Conservation (phyloP, 192 early-diverging fungal genomes). For the Obelidium mucronatum region DNA sequence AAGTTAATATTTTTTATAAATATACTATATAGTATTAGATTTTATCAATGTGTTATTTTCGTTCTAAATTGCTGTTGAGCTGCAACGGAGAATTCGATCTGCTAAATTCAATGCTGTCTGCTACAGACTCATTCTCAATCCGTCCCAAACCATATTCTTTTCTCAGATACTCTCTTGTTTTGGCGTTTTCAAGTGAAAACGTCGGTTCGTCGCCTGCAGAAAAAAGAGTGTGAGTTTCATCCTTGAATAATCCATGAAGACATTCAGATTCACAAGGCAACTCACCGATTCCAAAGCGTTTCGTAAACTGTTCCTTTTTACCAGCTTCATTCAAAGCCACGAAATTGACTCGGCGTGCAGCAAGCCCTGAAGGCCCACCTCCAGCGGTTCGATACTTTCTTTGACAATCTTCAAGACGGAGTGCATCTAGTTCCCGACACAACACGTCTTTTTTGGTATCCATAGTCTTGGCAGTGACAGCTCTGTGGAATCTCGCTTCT, state of each 20-base stretch:
- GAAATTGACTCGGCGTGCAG: constrained; percentile 1
- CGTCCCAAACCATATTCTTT: not conserved
- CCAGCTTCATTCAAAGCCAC: constrained; percentile 2
- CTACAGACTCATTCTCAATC: constrained; percentile 8
- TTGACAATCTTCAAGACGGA: constrained; percentile 15
- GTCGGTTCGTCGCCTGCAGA: not conserved
- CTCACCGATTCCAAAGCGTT: constrained; percentile 21
- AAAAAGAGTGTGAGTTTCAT: not conserved
- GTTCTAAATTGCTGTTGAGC: not conserved
- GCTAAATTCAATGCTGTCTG: constrained; percentile 30
- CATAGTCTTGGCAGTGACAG: constrained; percentile 17
- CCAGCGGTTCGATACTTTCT: constrained; percentile 10
- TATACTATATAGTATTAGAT: no score
- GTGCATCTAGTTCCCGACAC: constrained; percentile 12
- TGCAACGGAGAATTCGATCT: constrained; percentile 1
- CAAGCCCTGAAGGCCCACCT: constrained; percentile 4
- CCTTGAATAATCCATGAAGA: not conserved
- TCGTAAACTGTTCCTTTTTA: constrained; percentile 17
- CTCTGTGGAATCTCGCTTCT: constrained; percentile 17
- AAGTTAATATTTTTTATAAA: no score
- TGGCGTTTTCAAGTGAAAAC: not conserved
- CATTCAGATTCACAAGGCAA: not conserved
- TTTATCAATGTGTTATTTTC: constrained; percentile 2
- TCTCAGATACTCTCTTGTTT: not conserved
- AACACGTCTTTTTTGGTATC: constrained; percentile 24